Evolutionary conservation across 495 filamentous ascomycete species (phyloP).

Genomic region (Hypoxylon trugodes): DNA sequence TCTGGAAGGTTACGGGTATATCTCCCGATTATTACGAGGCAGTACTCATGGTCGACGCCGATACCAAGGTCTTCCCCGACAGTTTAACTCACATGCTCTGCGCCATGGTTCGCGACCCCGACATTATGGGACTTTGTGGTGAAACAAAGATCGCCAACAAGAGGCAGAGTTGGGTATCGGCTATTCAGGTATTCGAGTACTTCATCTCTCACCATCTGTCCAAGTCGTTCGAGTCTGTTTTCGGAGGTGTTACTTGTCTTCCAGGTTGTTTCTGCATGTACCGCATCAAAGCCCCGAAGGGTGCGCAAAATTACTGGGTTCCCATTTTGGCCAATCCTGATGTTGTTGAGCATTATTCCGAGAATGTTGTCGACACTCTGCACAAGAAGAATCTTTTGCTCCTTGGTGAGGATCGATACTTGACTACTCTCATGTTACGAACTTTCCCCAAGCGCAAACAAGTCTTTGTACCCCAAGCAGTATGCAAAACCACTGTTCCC

Average conservation of each 20-base stretch:
- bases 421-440: constrained; percentile 96
- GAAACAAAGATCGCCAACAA: constrained; percentile 99
- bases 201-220: constrained; percentile 98
- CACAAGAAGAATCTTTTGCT: constrained; percentile 98
- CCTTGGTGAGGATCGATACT: constrained; percentile 95
- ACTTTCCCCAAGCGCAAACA: constrained; percentile 99
- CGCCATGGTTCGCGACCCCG: constrained; percentile 98
- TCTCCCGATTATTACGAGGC: constrained; percentile 97
- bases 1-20: constrained; percentile 98
- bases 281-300: constrained; percentile 98
- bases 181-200: constrained; percentile 99
- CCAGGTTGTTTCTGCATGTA: constrained; percentile 99
- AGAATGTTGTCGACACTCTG: constrained; percentile 98
- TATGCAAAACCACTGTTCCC: constrained; percentile 97
- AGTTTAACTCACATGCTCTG: constrained; percentile 98
- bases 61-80: constrained; percentile 99
- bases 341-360: constrained; percentile 98
- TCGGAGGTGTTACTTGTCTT: constrained; percentile 98
- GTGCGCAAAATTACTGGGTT: constrained; percentile 99
- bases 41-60: constrained; percentile 98
- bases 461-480: constrained; percentile 96
- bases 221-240: constrained; percentile 97
- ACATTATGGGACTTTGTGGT: constrained; percentile 98
- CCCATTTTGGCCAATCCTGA: constrained; percentile 98
- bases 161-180: constrained; percentile 89